Evolutionary conservation across 257 asterid species (phyloP), one percentile per base, ranked within the genome.

Genomic region (Scutellaria minor): DNA sequence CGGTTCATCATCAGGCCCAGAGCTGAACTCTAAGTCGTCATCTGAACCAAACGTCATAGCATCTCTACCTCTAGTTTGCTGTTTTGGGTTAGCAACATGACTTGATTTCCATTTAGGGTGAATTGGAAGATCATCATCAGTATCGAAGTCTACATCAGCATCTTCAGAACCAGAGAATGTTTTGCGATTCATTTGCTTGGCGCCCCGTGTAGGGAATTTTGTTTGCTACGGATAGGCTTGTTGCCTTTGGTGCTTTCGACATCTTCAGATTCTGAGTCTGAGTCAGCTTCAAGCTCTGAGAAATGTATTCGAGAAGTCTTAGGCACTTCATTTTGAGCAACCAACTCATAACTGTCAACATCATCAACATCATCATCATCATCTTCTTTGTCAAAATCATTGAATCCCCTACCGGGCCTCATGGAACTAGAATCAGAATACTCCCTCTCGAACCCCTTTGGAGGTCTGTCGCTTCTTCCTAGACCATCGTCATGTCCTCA

Each of bases 331-430:
- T 84, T 87, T 68, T 67, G 87, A 66, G 81, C 75, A 75, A 86
- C 97, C 72, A 94, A 45, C 74, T 94, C 99, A 54, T 91, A 94
- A 79, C 84, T 94, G 69, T 89, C 92, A 45, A 94, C 75, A 74
- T 87, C 95, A 77, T n/a, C n/a, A n/a, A n/a, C n/a, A n/a, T 93
- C 98, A 24, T n/a, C n/a, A n/a, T 88, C 95, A 5, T 93, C 93
- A 42, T 89, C 96, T 41, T 87, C 91, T 63, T 92, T 97, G 69
- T 91, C 96, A 65, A 94, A 94, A 83, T 94, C 99, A 42, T 94
- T 83, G 85, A 94, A 91, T 66, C 97, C 98, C 20, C 46, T 24
- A 72, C 87, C 83, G 9, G 83, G 75, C 66, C 81, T 83, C 63
- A 24, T 53, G 39, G 85, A 78, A 66, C 78, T 68, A 14, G 82